Evolutionary conservation across 768 basidiomycete genomes (phyloP), one percentile per base, ranked within the genome.

Genomic region (Kwoniella newhampshirensis): DNA sequence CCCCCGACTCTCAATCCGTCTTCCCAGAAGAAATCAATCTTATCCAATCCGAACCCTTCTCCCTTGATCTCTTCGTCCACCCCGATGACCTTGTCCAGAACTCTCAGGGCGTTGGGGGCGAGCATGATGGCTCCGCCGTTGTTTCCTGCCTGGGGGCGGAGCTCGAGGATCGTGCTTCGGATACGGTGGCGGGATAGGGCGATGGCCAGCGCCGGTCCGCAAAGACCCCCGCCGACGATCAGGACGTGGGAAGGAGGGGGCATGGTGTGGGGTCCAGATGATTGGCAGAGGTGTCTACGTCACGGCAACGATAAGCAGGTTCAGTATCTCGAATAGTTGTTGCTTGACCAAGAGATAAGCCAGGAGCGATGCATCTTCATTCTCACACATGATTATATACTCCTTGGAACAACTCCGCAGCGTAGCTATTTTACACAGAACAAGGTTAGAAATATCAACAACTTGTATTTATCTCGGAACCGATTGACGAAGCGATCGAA

Each of bases 61-160:
- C 17, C 46, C 20, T 39, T 18, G 21, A 70, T 11, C 15, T 41
- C 28, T 20, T 64, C 59, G 21, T 61, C 57, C 17, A 70, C 50
- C 7, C 63, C 63, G 4, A 47, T 46, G 32, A 36, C 21, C 21
- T 54, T 30, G 26, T 70, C 66, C 5, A 70, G 30, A 2, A 67
- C 66, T 18, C 52, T 48, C 3, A 64, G 35, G 13, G 58, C 68
- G 39, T 60, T 56, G 3, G 66, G 62, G 8, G 30, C 56, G 20
- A 70, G 48, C 12, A 32, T 61, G 46, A 70, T 64, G 28, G 59
- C 57, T 2, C 62, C 66, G 6, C 67, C 67, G 17, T 40, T 35
- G 8, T 60, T 59, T 17, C 48, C 36, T 1, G 26, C 41, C 0
- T 3, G 4, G 0, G 42, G 25, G 4, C 66, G 66, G 15, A 63